Conservation (phyloP, 2,329 filamentous ascomycete species). For the Alternaria tenuissima region DNA sequence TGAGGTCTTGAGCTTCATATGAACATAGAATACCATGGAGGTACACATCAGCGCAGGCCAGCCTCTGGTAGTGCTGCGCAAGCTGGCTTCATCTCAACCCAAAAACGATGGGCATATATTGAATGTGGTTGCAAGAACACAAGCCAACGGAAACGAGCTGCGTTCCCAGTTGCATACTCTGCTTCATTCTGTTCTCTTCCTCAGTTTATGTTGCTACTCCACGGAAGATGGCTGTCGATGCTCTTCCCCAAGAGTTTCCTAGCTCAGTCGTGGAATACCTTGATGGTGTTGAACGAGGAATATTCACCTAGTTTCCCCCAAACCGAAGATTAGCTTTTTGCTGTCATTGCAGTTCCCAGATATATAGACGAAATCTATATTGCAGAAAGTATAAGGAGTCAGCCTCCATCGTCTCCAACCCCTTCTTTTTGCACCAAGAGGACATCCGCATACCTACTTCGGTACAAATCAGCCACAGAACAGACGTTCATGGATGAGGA, state of each 20-base stretch:
- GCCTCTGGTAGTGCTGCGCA: not conserved
- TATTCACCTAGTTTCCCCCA: not conserved
- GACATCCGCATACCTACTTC: not conserved
- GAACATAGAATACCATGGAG: fast-evolving
- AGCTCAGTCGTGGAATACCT: not conserved
- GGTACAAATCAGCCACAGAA: not conserved
- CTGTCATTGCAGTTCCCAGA: not conserved
- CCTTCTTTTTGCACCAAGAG: not conserved
- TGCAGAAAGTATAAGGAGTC: not conserved
- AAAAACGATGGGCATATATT: not conserved
- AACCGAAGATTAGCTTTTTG: not conserved
- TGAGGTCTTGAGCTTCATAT: not conserved
- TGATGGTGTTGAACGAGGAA: not conserved
- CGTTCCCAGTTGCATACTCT: not conserved
- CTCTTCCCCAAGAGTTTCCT: not conserved
- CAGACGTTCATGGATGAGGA: not conserved
- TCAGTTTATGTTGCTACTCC: not conserved
- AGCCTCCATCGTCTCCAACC: too few relatives aligned
- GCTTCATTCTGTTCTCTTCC: not conserved
- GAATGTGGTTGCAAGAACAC: fast-evolving
- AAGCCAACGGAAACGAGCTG: not conserved
- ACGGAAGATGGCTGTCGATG: not conserved
- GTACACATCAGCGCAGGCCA: not conserved
- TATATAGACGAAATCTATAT: not conserved
- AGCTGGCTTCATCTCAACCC: not conserved